phyloP scores from a whole-genome alignment of 1,284 basidiomycete genomes.

The Sanghuangporus weigelae region DNA sequence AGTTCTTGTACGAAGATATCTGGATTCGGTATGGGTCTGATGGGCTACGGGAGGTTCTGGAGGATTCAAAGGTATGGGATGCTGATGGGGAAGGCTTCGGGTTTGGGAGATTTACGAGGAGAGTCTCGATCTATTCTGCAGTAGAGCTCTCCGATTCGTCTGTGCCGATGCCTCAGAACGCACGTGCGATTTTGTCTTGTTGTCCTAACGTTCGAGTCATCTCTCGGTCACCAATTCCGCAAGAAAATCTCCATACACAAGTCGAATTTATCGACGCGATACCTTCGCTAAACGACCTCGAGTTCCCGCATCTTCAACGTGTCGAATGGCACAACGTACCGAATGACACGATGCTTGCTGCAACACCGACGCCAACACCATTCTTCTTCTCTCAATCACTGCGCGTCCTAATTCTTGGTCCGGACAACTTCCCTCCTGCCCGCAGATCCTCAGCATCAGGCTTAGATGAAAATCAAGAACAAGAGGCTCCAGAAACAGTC shows the following conservation, averaged over 20 bases:
- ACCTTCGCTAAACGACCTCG: background rate
- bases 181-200: conserved; percentile 2
- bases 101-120: background rate
- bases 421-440: background rate
- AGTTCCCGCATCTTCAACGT: conserved; percentile 1
- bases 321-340: conserved; percentile 7
- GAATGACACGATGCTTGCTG: background rate
- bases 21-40: conserved; percentile 13
- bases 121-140: background rate
- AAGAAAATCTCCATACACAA: background rate
- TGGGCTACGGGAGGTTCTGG: background rate
- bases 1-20: conserved; percentile 13
- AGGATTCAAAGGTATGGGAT: background rate
- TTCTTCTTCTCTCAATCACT: conserved; percentile 2
- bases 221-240: background rate
- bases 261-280: background rate
- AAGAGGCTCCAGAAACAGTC: background rate
- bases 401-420: conserved; percentile 5
- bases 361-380: background rate
- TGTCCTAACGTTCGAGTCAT: conserved; percentile 5
- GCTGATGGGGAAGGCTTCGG: background rate
- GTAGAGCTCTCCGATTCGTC: background rate
- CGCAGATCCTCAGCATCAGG: background rate
- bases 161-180: background rate
- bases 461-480: background rate